Evolutionary conservation across 2,329 filamentous ascomycete species (phyloP), one percentile per base, ranked within the genome.

Genomic region (Cytospora paraplurivora): DNA sequence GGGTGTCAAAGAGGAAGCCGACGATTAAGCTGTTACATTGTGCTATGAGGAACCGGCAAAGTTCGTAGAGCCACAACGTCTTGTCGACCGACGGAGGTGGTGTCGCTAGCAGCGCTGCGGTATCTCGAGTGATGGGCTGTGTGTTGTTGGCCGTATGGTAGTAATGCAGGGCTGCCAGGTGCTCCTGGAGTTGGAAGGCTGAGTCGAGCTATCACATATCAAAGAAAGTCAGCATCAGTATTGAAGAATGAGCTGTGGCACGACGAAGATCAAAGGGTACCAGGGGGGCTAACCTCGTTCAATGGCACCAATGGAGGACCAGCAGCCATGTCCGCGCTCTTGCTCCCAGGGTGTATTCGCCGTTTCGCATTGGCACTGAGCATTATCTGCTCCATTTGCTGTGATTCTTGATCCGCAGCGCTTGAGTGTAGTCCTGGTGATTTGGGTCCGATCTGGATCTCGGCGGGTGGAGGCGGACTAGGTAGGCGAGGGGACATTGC

Each of bases 151-250:
- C 82, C 1, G 92, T 96, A 74, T 91, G 88, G 74, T 90, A 83
- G 76, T 93, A 88, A 79, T 98, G 92, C 17, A 97, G 85, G 41
- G 95, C 92, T 76, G 96, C 94, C 61, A 99, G 88, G 73, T 99
- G 94, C 78, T 99, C 95, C 76, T 97, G 96, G 19, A 98, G 86
- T 76, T 97, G 95, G 75, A 98, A 99, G 52, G 95, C 91, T 27
- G 94, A 98, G 74, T 99, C 93, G 69, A 99, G 92, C 91, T 97
- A 75, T 21, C 44, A 19, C 7, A 19, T 17, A 21, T 4, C n/a
- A 47, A 21, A 12, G n/a, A 19, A 6, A 47, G n/a, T 47, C n/a
- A 47, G 44, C 44, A 19, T 19, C 19, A 7, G 19, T 47, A 3
- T 21, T 21, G 8, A 21, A 21, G n/a, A 8, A 11, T 12, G n/a